Conservation (phyloP, 1,139 yeast genomes). For the Nadsonia starkeyi-henricii region DNA sequence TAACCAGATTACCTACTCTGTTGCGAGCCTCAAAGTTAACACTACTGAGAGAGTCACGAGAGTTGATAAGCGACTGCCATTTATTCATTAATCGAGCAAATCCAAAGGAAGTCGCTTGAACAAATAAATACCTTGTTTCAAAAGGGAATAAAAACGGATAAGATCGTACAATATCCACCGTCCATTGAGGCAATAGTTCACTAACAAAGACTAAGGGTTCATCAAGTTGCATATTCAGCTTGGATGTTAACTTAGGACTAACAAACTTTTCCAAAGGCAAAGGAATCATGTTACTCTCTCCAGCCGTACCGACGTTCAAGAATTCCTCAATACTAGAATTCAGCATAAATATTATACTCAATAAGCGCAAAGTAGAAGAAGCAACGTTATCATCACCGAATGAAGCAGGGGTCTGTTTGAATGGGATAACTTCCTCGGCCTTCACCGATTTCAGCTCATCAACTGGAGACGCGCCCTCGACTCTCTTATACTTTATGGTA, state of each 20-base stretch:
- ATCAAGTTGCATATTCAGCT: conserved; percentile 73
- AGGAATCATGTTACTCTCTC: conserved; percentile 3
- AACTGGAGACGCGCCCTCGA: conserved; percentile 19
- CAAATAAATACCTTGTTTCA: conserved; percentile 61
- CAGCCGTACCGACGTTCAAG: conserved; percentile 3
- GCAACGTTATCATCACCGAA: conserved; percentile 33
- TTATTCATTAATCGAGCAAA: conserved; percentile 69
- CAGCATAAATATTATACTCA: conserved; percentile 39
- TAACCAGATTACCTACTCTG: conserved; percentile 60
- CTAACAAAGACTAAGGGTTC: conserved; percentile 84
- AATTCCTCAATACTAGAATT: conserved; percentile 24
- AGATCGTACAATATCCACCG: conserved; percentile 51
- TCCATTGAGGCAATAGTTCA: conserved; percentile 81
- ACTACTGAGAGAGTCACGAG: conserved; percentile 11
- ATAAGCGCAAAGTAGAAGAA: conserved; percentile 37
- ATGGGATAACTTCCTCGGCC: conserved; percentile 23
- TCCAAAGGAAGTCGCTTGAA: conserved; percentile 86
- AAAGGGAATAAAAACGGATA: conserved; percentile 79
- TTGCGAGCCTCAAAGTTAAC: conserved; percentile 12
- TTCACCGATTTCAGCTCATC: conserved; percentile 13
- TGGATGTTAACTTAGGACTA: conserved; percentile 77
- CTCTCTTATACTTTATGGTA: conserved; percentile 38
- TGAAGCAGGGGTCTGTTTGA: conserved; percentile 19
- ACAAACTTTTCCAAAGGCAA: conserved; percentile 30
- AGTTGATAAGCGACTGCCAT: conserved; percentile 40